Conservation (phyloP, 2,329 filamentous ascomycete genomes). For the Penicillium crustosum region DNA sequence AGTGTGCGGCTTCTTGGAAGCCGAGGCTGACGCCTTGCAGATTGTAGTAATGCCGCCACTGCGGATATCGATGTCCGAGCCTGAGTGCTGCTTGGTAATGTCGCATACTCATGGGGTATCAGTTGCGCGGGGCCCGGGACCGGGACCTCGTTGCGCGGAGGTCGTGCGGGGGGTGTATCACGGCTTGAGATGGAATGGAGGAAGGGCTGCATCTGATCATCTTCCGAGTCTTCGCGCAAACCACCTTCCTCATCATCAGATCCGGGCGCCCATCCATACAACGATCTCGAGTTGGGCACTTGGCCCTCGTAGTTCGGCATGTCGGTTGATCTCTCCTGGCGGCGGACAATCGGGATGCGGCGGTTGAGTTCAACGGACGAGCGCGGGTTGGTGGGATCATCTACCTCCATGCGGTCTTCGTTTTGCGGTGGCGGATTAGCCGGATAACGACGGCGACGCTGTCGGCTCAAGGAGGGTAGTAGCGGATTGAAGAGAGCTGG, state of each 20-base stretch:
- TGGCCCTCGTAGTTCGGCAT: conserved; percentile 56
- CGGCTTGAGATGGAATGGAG: conserved; percentile 30
- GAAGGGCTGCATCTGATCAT: conserved; percentile 32
- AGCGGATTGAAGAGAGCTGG: conserved; percentile 28
- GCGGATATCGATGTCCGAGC: conserved; percentile 29
- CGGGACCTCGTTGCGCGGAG: conserved; percentile 26
- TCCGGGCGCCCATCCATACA: conserved; percentile 62
- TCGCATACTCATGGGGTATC: background rate
- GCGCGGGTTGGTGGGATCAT: conserved; percentile 31
- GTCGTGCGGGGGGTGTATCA: conserved; percentile 24
- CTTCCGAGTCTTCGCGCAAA: conserved; percentile 27
- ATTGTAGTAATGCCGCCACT: conserved; percentile 43
- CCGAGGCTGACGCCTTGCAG: conserved; percentile 41
- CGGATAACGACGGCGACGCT: conserved; percentile 35
- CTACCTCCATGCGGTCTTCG: conserved; percentile 39
- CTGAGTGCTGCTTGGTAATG: conserved; percentile 19
- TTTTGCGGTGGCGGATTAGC: conserved; percentile 25
- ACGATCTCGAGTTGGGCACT: conserved; percentile 53
- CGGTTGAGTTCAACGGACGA: conserved; percentile 44
- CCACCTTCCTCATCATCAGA: conserved; percentile 38
- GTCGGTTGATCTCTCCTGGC: conserved; percentile 44
- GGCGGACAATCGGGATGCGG: conserved; percentile 40
- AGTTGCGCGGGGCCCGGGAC: conserved; percentile 20
- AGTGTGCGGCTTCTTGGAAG: conserved; percentile 40
- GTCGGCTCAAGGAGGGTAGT: conserved; percentile 29